A percentile compares a stretch with the other conserved stretches of the same genome.
These are phyloP conservation scores for Bauhinia variegata DNA, from an alignment of 306 rosid species.

Conservation along the genomic window DNA sequence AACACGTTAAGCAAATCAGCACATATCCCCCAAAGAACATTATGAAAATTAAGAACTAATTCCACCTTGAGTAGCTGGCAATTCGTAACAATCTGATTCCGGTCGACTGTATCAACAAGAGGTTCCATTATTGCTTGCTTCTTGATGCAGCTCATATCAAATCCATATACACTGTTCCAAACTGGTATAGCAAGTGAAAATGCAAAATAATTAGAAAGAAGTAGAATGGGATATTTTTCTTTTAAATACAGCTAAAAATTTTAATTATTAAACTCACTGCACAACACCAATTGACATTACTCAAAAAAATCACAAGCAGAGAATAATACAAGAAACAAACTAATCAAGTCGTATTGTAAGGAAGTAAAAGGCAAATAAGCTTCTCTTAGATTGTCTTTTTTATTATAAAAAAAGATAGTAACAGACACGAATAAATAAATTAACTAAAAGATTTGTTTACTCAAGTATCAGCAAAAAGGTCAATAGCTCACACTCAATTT, in stretches of 20 bases:
- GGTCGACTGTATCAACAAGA: conserved; percentile 94
- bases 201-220: background rate
- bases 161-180: conserved; percentile 95
- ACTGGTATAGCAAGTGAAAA: conserved; percentile 54
- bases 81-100: conserved; percentile 89
- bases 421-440: too few species aligned
- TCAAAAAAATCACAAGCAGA: conserved; percentile 1
- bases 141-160: conserved; percentile 98
- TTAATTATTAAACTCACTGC: conserved; percentile 10
- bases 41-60: conserved; percentile 3
- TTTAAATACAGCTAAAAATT: background rate
- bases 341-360: conserved; percentile 1
- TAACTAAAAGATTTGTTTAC: conserved; percentile 4
- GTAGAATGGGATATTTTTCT: background rate
- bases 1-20: conserved; percentile 37
- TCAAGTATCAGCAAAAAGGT: conserved; percentile 24
- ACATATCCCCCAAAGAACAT: conserved; percentile 11
- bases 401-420: too few species aligned
- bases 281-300: conserved; percentile 11
- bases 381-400: background rate
- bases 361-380: background rate
- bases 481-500: conserved; percentile 86
- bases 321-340: background rate
- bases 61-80: conserved; percentile 88
- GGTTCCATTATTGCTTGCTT: conserved; percentile 97